phyloP scores from a whole-genome alignment of 352 stramenopile genomes.

The Globisporangium emineosum region DNA sequence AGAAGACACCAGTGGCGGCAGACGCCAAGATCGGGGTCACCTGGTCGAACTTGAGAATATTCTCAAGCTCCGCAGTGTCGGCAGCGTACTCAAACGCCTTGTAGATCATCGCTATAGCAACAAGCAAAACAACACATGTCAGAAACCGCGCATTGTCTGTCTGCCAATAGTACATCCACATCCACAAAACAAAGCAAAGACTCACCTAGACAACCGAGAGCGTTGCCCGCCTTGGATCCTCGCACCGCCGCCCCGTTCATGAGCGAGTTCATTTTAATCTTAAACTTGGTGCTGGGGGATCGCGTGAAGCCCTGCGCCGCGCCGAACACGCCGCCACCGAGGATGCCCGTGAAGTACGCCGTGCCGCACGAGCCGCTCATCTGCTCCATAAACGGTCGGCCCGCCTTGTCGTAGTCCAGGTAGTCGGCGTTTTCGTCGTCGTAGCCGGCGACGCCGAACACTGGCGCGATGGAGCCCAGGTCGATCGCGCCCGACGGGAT shows the following conservation, averaged over 20 bases:
- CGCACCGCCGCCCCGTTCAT: constrained; percentile 81
- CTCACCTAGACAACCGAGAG: constrained; percentile 73
- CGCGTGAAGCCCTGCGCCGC: constrained; percentile 62
- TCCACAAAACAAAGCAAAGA: constrained; percentile 7
- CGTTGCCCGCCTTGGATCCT: constrained; percentile 84
- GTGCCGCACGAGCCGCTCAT: constrained; percentile 75
- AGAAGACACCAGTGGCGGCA: constrained; percentile 78
- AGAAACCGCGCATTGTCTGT: constrained; percentile 1
- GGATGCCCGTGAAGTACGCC: constrained; percentile 83
- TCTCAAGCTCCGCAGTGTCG: constrained; percentile 79
- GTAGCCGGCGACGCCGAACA: constrained; percentile 81
- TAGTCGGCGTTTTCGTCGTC: constrained; percentile 80
- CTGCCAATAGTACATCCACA: not conserved
- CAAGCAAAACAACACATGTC: constrained; percentile 18
- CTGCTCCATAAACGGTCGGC: constrained; percentile 83
- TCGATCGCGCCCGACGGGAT: constrained; percentile 79
- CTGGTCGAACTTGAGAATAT: constrained; percentile 81
- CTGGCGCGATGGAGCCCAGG: constrained; percentile 75
- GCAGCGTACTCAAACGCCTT: constrained; percentile 82
- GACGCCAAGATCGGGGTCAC: constrained; percentile 81
- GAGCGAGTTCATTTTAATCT: constrained; percentile 87
- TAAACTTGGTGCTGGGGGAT: constrained; percentile 84
- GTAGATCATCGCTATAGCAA: constrained; percentile 76
- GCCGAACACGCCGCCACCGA: constrained; percentile 70
- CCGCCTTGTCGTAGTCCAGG: constrained; percentile 82